These are phyloP conservation scores for Fonsecaea pedrosoi DNA, from an alignment of 2,329 filamentous ascomycete species.

Conservation along the genomic window DNA sequence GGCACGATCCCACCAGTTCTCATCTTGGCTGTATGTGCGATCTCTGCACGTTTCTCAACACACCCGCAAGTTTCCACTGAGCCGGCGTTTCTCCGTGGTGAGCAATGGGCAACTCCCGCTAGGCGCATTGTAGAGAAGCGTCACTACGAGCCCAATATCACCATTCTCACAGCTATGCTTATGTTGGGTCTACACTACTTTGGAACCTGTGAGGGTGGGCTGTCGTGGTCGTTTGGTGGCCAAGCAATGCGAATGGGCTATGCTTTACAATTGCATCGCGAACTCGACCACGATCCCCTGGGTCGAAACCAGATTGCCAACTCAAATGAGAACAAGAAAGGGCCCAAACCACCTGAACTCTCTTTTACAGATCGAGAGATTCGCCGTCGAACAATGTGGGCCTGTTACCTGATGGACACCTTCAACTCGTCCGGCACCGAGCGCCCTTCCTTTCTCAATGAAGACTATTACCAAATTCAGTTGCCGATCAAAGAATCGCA, in stretches of 20 bases:
- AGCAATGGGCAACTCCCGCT: constrained; percentile 88
- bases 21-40: constrained; percentile 89
- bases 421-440: constrained; percentile 97
- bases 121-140: constrained; percentile 83
- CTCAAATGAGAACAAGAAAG: constrained; percentile 29
- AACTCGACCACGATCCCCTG: constrained; percentile 80
- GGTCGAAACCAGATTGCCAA: constrained; percentile 59
- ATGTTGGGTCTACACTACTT: constrained; percentile 93
- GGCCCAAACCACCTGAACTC: constrained; percentile 63
- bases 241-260: constrained; percentile 98
- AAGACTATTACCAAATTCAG: constrained; percentile 87
- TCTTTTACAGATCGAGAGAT: constrained; percentile 96
- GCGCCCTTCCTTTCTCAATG: constrained; percentile 86
- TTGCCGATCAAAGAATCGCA: constrained; percentile 88
- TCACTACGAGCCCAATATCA: constrained; percentile 95
- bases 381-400: constrained; percentile 93
- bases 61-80: constrained; percentile 79
- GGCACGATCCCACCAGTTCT: constrained; percentile 86
- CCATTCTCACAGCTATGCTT: constrained; percentile 87
- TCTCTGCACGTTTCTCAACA: constrained; percentile 92
- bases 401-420: constrained; percentile 95
- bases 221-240: constrained; percentile 94
- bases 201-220: constrained; percentile 92
- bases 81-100: constrained; percentile 84
- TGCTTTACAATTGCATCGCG: constrained; percentile 89